Percentiles rank a stretch among this genome's conserved stretches.
phyloP scores from a whole-genome alignment of 2,329 filamentous ascomycete genomes.

The Fusarium anguioides region DNA sequence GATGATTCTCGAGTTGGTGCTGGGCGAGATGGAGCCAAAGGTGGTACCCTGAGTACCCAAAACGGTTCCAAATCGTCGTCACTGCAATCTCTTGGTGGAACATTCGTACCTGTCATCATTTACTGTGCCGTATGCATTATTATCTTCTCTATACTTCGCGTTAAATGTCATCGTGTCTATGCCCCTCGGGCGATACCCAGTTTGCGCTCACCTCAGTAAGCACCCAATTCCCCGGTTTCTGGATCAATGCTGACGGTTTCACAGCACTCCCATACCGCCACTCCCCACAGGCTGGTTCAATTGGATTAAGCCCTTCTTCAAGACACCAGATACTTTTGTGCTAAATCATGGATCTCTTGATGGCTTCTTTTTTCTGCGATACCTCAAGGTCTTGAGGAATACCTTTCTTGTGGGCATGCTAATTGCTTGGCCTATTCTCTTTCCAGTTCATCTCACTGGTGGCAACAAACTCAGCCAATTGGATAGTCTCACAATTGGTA shows the following conservation, averaged over 20 bases:
- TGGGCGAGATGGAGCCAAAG: constrained; percentile 48
- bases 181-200: constrained; percentile 63
- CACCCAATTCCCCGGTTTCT: background rate
- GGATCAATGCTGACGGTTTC: constrained; percentile 29
- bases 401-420: constrained; percentile 85
- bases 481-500: constrained; percentile 82
- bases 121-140: constrained; percentile 62
- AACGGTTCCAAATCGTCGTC: constrained; percentile 51
- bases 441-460: constrained; percentile 88
- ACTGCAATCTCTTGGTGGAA: constrained; percentile 56
- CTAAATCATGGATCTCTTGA: constrained; percentile 94
- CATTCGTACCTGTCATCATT: constrained; percentile 64
- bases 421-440: constrained; percentile 89
- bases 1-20: constrained; percentile 52
- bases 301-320: constrained; percentile 76
- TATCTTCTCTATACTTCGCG: constrained; percentile 62
- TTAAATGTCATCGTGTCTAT: constrained; percentile 64
- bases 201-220: constrained; percentile 58
- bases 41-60: constrained; percentile 51
- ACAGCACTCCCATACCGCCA: constrained; percentile 66
- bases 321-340: constrained; percentile 78
- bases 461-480: constrained; percentile 73
- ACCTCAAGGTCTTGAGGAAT: constrained; percentile 73
- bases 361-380: constrained; percentile 89
- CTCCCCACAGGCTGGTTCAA: constrained; percentile 72